Conservation (phyloP, 257 asterid genomes). For the Nicotiana sylvestris region DNA sequence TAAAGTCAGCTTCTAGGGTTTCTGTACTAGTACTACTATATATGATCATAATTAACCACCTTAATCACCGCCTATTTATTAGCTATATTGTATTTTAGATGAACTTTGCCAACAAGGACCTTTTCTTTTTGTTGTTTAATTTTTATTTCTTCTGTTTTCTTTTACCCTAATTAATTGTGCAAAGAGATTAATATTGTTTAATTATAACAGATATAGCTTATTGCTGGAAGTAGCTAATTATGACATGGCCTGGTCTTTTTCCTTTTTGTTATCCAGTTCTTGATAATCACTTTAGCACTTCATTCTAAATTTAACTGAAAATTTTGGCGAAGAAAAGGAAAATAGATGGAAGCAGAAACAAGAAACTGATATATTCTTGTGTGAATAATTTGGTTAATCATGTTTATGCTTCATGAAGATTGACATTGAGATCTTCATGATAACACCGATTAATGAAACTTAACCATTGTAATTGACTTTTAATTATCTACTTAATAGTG, state of each 20-base stretch:
- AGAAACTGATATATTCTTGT: not conserved
- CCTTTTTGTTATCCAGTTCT: not conserved
- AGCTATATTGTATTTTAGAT: not conserved
- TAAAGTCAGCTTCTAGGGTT: not conserved
- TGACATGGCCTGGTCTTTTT: not conserved
- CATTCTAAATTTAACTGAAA: not conserved
- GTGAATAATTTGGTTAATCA: not conserved
- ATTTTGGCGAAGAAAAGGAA: not conserved
- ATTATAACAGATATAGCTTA: too few relatives aligned
- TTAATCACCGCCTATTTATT: not conserved
- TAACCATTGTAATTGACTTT: too few relatives aligned
- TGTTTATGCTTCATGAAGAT: not conserved
- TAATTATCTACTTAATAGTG: too few relatives aligned
- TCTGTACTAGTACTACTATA: not conserved
- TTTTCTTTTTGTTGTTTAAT: not conserved
- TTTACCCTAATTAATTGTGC: not conserved
- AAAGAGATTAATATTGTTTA: not conserved
- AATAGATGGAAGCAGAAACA: not conserved
- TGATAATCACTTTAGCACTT: not conserved
- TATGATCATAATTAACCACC: not conserved
- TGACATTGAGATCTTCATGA: not conserved
- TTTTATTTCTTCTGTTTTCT: not conserved
- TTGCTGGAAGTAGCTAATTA: not conserved
- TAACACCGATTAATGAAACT: not conserved
- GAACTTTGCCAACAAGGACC: not conserved